Base-by-base conservation (phyloP, 371 early-diverging fungal genomes). In the Haplosporangium sp. region DNA sequence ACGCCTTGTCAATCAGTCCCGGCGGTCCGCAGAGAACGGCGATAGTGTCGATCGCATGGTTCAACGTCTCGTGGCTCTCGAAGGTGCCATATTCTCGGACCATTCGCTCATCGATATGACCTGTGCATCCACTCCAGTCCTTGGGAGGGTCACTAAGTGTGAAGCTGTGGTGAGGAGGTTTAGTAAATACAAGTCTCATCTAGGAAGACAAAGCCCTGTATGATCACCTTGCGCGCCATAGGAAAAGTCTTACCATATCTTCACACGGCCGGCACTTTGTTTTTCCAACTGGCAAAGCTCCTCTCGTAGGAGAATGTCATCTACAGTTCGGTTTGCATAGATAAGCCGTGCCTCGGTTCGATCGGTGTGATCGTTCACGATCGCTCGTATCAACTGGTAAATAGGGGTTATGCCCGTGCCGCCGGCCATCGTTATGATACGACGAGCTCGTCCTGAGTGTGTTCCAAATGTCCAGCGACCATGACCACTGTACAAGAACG, bases 1-100 rank as follows among this genome's bases (percentile, higher is more conserved):
- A 60, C 9, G 60, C 60, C 60, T 60, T 60, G 16, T 60, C 60
- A 40, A 60, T 60, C 60, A 60, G 9, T 20, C 18, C 40, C 21
- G 60, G 60, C 9, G 60, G 60, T 60, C 60, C 60, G 21, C 60
- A 60, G 40, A 60, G 38, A 10, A 60, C 51, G 3, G 50, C 5
- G 41, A 60, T 48, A 5, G 60, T 48, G 38, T 60, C 60, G 40
- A 37, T 37, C 1, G 48, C 47, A 60, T 60, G 60, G 50, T 60
- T 48, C 51, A 60, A 12, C 6, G 9, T 37, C 1, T 60, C 60
- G 8, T 60, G 60, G 48, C 29, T 50, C 18, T 60, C 60, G 40
- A 60, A 60, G 40, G 40, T 50, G 38, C 43, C 60, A 20, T 60
- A 50, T 20, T 60, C 38, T 23, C 37, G 60, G 16, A 55, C 23